A percentile compares a stretch with the other conserved stretches of the same genome.
Conservation (phyloP, 2,329 filamentous ascomycete species). For the Monilinia laxa region DNA sequence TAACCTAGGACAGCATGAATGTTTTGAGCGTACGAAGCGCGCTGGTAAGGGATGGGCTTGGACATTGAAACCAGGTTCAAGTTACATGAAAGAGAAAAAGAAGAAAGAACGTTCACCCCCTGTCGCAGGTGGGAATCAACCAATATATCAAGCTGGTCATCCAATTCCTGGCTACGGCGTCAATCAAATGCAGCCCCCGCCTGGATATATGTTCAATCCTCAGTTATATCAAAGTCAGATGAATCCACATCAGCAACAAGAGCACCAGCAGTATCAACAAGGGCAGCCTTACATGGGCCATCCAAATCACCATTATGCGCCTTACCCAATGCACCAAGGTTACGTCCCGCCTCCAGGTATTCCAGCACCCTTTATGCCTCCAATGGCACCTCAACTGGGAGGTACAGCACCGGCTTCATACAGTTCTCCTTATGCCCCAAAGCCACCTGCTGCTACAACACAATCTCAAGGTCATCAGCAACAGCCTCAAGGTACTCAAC, state of each 20-base stretch:
- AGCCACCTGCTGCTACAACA: constrained; percentile 30
- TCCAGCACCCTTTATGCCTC: constrained; percentile 25
- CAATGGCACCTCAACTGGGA: constrained; percentile 33
- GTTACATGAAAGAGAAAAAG: constrained; percentile 58
- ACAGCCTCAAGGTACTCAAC: constrained; percentile 19
- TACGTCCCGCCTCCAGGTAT: constrained; percentile 24
- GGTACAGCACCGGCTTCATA: constrained; percentile 31
- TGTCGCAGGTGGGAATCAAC: constrained; percentile 35
- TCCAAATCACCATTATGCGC: constrained; percentile 23
- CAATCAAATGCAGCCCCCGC: constrained; percentile 5
- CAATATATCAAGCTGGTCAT: constrained; percentile 36
- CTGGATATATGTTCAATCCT: constrained; percentile 32
- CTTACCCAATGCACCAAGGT: constrained; percentile 20
- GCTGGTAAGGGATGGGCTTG: constrained; percentile 58
- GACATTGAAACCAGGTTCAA: constrained; percentile 52
- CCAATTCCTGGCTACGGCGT: constrained; percentile 26
- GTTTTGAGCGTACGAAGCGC: constrained; percentile 54
- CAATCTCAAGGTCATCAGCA: constrained; percentile 21
- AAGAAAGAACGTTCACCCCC: constrained; percentile 44
- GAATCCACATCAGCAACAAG: constrained; percentile 27
- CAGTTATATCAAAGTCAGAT: constrained; percentile 31
- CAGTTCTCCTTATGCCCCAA: constrained; percentile 41
- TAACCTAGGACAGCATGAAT: constrained; percentile 56
- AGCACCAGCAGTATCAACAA: constrained; percentile 29
- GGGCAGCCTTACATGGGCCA: constrained; percentile 31